Base-by-base conservation (phyloP, 2,329 filamentous ascomycete genomes). In the Ascochyta koolunga region DNA sequence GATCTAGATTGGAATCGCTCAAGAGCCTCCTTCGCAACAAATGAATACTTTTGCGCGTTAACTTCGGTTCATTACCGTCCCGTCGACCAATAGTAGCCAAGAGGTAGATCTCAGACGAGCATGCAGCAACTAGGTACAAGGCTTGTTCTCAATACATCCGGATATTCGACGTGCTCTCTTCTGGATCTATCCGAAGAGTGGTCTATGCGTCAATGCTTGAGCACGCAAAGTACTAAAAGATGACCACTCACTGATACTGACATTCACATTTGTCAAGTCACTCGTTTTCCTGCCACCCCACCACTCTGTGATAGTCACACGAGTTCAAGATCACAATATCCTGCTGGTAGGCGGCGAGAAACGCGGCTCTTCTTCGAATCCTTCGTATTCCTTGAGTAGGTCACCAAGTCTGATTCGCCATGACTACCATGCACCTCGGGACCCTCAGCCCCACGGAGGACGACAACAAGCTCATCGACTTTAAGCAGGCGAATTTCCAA, bases 61-160 rank as follows among this genome's bases (percentile, higher is more conserved):
- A 63, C 65, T 66, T 70, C 65, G 72, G 67, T 64, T 64, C 63
- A 66, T 65, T 71, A 60, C 62, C 66, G 62, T 61, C 60, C 59
- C 65, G 59, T 63, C 64, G 60, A 47, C 68, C 66, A 72, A 70
- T 73, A 50, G 60, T 59, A 62, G 58, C 56, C 54, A 46, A 35
- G 35, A 40, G 50, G 61, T 46, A 63, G 54, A 68, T 71, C 68
- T 62, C 57, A 66, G 61, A 62, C 64, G 56, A 52, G 66, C 64
- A 61, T 69, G 60, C 61, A 66, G 67, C 67, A 56, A 60, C 69
- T 72, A 67, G 67, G 68, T 68, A 68, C 69, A 71, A 69, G 69
- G 69, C 64, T 68, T 66, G 64, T 66, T 67, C 56, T 55, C 62
- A 71, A 71, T 73, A 70, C 68, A 66, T 65, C 66, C 70, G 70